Conservation (phyloP, 345 rosid genomes). For the Populus davidiana region DNA sequence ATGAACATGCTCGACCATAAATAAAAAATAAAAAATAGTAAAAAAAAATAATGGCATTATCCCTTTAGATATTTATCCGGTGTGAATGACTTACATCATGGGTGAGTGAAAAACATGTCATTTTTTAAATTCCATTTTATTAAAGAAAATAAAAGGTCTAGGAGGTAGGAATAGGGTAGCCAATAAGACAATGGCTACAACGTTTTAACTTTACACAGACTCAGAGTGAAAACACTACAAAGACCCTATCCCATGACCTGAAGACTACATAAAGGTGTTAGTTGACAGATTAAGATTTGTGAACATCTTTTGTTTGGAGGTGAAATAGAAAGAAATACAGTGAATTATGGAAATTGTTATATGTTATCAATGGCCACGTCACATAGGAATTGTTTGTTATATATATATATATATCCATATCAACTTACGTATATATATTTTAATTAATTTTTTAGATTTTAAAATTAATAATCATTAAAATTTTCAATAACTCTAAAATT, state of each 20-base stretch:
- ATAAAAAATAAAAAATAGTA: no score
- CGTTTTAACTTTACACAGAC: neutral
- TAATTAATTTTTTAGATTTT: fast-evolving
- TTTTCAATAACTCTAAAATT: no score
- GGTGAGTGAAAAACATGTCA: neutral
- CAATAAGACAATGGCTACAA: neutral
- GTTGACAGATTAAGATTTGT: neutral
- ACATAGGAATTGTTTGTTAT: no score
- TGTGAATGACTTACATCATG: neutral
- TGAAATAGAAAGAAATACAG: no score
- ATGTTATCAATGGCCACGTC: no score
- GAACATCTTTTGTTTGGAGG: no score
- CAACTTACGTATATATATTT: fast-evolving
- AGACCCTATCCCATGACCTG: neutral
- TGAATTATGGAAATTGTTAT: no score
- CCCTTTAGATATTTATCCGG: neutral
- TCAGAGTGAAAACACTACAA: neutral
- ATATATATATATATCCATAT: no score
- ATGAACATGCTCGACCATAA: no score
- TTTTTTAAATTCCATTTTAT: neutral
- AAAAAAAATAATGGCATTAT: no score
- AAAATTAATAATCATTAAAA: no score
- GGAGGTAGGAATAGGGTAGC: neutral
- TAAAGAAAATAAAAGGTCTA: neutral
- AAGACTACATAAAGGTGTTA: neutral